Conservation (phyloP, 768 basidiomycete species). For the Mycena olivaceomarginata region DNA sequence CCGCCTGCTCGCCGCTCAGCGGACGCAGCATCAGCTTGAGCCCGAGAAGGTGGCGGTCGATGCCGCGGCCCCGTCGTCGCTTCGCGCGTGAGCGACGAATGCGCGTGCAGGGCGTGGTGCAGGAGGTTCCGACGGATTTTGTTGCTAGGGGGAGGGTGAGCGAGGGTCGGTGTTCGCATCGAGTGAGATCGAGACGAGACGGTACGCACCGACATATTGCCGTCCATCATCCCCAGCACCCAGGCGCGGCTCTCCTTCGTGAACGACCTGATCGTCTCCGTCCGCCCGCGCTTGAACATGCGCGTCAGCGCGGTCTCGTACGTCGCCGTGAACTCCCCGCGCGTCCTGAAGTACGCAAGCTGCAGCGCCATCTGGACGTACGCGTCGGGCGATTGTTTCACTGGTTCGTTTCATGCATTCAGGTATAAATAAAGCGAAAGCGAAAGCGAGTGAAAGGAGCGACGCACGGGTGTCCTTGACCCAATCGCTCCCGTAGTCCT, state of each 20-base stretch:
- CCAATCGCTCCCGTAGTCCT: conserved; percentile 91
- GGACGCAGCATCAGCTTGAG: conserved; percentile 79
- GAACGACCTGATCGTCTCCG: conserved; percentile 90
- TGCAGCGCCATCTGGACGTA: conserved; percentile 95
- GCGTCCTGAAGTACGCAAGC: conserved; percentile 91
- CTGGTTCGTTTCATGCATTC: conserved; percentile 42
- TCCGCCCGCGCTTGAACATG: conserved; percentile 90
- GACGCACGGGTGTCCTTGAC: conserved; percentile 83
- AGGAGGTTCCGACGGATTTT: conserved; percentile 70
- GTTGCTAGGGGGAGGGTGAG: conserved; percentile 52
- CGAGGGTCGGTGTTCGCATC: background rate
- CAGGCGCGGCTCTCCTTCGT: conserved; percentile 85
- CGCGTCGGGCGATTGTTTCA: conserved; percentile 81
- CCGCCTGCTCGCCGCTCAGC: conserved; percentile 71
- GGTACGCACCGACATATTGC: conserved; percentile 65
- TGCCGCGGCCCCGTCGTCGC: conserved; percentile 90
- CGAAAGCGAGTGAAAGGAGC: background rate
- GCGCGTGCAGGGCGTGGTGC: conserved; percentile 80
- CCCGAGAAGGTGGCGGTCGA: conserved; percentile 95
- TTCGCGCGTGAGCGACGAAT: conserved; percentile 83
- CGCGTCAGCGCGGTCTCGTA: conserved; percentile 96
- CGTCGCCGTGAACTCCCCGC: conserved; percentile 87
- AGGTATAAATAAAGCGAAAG: background rate
- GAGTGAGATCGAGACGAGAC: background rate
- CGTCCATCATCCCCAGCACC: conserved; percentile 84